Conservation (phyloP, 2,329 filamentous ascomycete species). For the Penicillium brasilianum region DNA sequence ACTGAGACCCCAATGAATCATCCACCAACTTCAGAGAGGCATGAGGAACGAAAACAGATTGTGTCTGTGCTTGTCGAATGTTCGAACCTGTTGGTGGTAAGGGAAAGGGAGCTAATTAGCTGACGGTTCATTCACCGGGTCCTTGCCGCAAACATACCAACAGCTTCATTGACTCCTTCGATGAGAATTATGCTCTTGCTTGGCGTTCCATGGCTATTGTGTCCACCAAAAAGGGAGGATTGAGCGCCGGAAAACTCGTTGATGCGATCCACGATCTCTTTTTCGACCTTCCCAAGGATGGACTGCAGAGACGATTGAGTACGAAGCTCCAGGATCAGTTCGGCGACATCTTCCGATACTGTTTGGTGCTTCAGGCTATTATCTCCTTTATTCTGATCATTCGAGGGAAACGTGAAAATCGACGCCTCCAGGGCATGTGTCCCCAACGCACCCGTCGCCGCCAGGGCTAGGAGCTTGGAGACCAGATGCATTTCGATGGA, state of each 20-base stretch:
- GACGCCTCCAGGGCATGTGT: conserved; percentile 39
- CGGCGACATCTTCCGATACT: conserved; percentile 41
- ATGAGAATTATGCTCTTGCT: conserved; percentile 44
- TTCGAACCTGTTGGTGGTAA: conserved; percentile 18
- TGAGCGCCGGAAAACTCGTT: conserved; percentile 64
- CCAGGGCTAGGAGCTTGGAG: conserved; percentile 35
- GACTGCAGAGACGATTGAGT: conserved; percentile 56
- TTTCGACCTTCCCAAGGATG: conserved; percentile 46
- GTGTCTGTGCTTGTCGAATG: conserved; percentile 21
- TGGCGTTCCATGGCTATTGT: conserved; percentile 18
- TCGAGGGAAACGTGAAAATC: conserved; percentile 40
- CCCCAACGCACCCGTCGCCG: conserved; percentile 32
- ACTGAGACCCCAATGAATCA: conserved; percentile 15
- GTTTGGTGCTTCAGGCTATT: conserved; percentile 7
- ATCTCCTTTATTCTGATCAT: conserved; percentile 4
- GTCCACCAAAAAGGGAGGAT: conserved; percentile 56
- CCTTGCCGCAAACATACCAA: conserved; percentile 56
- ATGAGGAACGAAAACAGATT: conserved; percentile 24
- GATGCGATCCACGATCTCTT: conserved; percentile 61
- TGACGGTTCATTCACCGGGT: conserved; percentile 4
- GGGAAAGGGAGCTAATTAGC: conserved; percentile 13
- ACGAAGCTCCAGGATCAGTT: conserved; percentile 52
- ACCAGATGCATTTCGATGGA: conserved; percentile 34
- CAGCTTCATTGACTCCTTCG: conserved; percentile 66
- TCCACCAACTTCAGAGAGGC: conserved; percentile 19